Base-by-base conservation (phyloP, 2,329 filamentous ascomycete species). In the Pyricularia pennisetigena region DNA sequence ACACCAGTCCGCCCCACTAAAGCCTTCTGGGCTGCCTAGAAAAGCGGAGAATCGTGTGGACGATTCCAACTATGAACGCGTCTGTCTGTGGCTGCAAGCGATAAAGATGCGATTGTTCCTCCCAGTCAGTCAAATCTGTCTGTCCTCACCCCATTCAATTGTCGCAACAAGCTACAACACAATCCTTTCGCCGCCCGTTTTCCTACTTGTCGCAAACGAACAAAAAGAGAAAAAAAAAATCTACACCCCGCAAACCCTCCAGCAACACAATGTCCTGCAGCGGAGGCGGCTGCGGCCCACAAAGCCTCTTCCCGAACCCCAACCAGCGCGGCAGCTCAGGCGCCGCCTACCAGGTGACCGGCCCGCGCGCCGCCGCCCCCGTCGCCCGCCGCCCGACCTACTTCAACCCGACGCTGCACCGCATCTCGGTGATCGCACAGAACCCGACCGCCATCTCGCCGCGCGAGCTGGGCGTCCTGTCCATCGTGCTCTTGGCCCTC, bases 341-440 rank as follows among this genome's bases (percentile, higher is more conserved):
- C 28, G 32, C 59, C n/a, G 59, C 62, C 26, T 67, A 67, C 66
- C 66, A 23, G 66, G 49, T 61, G 28, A 62, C 67, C 54, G 30
- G 66, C 67, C 65, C 35, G n/a, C 12, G 23, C 26, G 32, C 32
- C 57, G 32, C 32, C 57, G n/a, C 23, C 3, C 5, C 32, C 64
- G 26, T 23, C 16, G 28, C 10, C 49, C 69, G 70, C 14, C 71
- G 72, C n/a, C 64, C 41, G 23, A 66, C 68, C 54, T 71, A 69
- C 67, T 71, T 68, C 70, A 71, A 62, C 49, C 29, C 4, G 9
- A 69, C 61, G 28, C 68, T 73, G 3, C 59, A 70, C 29, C 72
- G 71, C 64, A 68, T 63, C 28, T 72, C 72, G 1, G 61, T 59
- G 24, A 10, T 72, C n/a, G 10, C 71, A 14, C 70, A 70, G 59